These are phyloP conservation scores for Neospermospora avenae DNA, from an alignment of 2,329 filamentous ascomycete species.

Conservation along the genomic window DNA sequence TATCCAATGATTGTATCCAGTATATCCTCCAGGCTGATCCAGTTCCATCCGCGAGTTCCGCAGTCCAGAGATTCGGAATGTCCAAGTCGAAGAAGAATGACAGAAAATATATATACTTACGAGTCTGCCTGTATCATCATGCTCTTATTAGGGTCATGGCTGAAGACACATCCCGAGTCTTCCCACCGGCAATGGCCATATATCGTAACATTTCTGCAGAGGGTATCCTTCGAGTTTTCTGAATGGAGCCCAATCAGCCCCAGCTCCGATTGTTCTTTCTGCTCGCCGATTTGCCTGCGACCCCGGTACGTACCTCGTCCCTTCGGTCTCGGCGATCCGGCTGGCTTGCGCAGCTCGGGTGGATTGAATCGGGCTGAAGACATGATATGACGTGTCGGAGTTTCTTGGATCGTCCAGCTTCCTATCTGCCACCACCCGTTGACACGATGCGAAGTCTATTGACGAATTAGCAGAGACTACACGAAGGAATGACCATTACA, in stretches of 20 bases:
- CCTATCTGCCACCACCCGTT: slow-evolving; percentile 35
- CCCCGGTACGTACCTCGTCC: slow-evolving; percentile 45
- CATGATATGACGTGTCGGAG: slow-evolving; percentile 25
- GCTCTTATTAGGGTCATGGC: slow-evolving; percentile 72
- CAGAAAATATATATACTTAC: slow-evolving; percentile 39
- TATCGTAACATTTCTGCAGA: slow-evolving; percentile 89
- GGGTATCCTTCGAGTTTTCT: slow-evolving; percentile 79
- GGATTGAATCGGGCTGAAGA: slow-evolving; percentile 34
- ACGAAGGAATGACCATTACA: background rate
- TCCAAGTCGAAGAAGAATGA: background rate
- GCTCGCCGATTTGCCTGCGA: background rate
- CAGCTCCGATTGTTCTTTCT: slow-evolving; percentile 13
- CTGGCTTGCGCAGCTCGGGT: slow-evolving; percentile 36
- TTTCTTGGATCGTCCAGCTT: slow-evolving; percentile 13
- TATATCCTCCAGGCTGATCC: background rate
- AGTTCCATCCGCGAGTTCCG: background rate
- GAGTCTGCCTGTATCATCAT: slow-evolving; percentile 45
- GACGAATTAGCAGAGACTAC: slow-evolving; percentile 17
- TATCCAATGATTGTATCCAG: background rate
- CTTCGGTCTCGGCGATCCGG: slow-evolving; percentile 56
- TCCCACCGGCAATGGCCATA: slow-evolving; percentile 92
- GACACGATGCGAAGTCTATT: slow-evolving; percentile 32
- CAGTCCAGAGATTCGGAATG: background rate
- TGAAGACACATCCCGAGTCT: slow-evolving; percentile 85
- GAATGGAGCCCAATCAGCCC: slow-evolving; percentile 25